Base-by-base conservation (phyloP, 2,329 filamentous ascomycete genomes). In the Aspergillus ochraceoroseus region DNA sequence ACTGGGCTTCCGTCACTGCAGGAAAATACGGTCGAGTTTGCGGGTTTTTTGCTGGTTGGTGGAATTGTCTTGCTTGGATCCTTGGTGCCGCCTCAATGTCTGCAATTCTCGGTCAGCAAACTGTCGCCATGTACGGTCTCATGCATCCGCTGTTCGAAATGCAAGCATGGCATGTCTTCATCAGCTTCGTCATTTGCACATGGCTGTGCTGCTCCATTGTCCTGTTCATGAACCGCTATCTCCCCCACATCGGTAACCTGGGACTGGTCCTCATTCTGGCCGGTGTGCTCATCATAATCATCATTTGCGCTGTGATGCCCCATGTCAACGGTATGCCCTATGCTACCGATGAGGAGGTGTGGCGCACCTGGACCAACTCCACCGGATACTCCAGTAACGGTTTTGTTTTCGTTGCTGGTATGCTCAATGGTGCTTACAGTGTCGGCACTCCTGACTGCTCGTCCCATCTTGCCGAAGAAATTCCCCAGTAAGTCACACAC, bases 371-470 rank as follows among this genome's bases (percentile, higher is more conserved):
- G 77, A 36, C 76, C 61, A 75, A 65, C 51, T 51, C 65, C 33
- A 67, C 67, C 32, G 52, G 66, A 15, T 65, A 63, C 42, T 46
- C 54, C 1, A 73, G 66, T 37, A 67, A 76, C 30, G 78, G 78
- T 11, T 75, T 83, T n/a, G 78, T 79, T 2, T 83, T 84, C 47
- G 64, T 82, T 17, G 66, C 76, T 0, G 80, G 80, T 12, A 80
- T 83, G 58, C 67, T 84, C 15, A 86, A 86, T 52, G 82, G 80
- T 7, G 82, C 82, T 2, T 86, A 78, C 56, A 75, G 77, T 30
- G 76, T 85, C 7, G 83, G 81, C 5, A 76, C 77, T 1, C 76
- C 80, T 0, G 82, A 86, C 54, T 76, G 78, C 32, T 75, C 79
- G 1, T 76, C 76, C 1, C 82, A 84, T 55, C 58, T 83, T 27